phyloP scores from a whole-genome alignment of 805 yeast genomes.

The Tetrapisispora fleetii region DNA sequence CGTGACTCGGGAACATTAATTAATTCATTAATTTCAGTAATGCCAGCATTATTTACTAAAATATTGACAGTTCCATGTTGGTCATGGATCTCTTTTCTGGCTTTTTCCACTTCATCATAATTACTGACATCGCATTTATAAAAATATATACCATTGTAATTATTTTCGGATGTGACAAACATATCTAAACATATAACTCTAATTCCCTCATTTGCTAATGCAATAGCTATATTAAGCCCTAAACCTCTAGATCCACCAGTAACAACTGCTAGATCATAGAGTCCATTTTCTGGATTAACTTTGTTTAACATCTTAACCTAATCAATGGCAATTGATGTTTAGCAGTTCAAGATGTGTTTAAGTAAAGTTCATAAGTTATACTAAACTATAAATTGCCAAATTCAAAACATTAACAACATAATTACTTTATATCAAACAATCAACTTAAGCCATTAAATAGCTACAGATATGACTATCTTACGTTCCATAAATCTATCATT shows the following conservation, averaged over 20 bases:
- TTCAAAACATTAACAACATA: too few relatives aligned
- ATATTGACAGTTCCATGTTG: constrained; percentile 53
- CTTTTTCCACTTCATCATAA: constrained; percentile 33
- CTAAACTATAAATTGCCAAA: too few relatives aligned
- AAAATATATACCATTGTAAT: constrained; percentile 38
- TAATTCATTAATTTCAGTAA: constrained; percentile 49
- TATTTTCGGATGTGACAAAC: constrained; percentile 20
- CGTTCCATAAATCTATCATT: too few relatives aligned
- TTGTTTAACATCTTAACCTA: too few relatives aligned
- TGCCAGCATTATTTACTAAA: constrained; percentile 80
- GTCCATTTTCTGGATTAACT: too few relatives aligned
- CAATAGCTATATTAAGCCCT: constrained; percentile 52
- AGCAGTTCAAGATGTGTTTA: too few relatives aligned
- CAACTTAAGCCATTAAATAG: too few relatives aligned
- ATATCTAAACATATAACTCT: constrained; percentile 63
- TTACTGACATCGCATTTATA: constrained; percentile 64
- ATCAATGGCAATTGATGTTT: too few relatives aligned
- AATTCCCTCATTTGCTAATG: constrained; percentile 36
- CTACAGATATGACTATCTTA: too few relatives aligned
- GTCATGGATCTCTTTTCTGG: constrained; percentile 33
- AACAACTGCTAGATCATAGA: constrained; percentile 40
- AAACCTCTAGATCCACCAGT: constrained; percentile 84
- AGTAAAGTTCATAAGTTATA: too few relatives aligned
- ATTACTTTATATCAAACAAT: too few relatives aligned
- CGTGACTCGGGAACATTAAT: constrained; percentile 46